Evolutionary conservation across 352 stramenopile genomes (phyloP).

Genomic region (Elongisporangium prolatum): DNA sequence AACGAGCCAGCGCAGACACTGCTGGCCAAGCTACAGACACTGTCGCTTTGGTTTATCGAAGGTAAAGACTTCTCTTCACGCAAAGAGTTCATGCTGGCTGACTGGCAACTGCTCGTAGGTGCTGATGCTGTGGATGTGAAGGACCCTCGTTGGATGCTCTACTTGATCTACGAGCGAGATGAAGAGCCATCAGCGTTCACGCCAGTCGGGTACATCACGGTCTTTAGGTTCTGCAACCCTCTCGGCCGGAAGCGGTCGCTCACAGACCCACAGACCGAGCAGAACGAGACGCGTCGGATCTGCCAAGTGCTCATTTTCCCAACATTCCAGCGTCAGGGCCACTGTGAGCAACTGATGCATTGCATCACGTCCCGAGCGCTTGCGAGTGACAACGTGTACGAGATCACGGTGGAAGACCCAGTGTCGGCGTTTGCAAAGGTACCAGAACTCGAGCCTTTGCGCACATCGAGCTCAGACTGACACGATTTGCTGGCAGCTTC

Average conservation of each 20-base stretch:
- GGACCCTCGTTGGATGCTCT: constrained; percentile 73
- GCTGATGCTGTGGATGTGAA: constrained; percentile 68
- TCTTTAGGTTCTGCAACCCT: constrained; percentile 84
- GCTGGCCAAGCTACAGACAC: constrained; percentile 61
- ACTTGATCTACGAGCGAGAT: constrained; percentile 65
- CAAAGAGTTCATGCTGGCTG: background rate
- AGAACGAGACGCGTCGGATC: constrained; percentile 76
- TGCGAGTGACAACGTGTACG: constrained; percentile 53
- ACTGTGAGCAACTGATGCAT: constrained; percentile 71
- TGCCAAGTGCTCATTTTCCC: constrained; percentile 82
- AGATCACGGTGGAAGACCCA: constrained; percentile 83
- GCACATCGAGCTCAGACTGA: background rate
- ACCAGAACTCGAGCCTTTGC: constrained; percentile 8
- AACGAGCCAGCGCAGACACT: constrained; percentile 51
- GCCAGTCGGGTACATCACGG: constrained; percentile 66
- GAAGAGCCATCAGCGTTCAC: constrained; percentile 12
- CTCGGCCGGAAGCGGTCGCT: constrained; percentile 45
- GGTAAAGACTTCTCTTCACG: constrained; percentile 13
- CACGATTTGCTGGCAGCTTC: constrained; percentile 34
- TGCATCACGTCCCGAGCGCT: constrained; percentile 55
- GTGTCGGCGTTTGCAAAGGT: constrained; percentile 72
- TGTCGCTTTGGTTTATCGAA: constrained; percentile 85
- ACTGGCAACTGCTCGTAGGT: constrained; percentile 15
- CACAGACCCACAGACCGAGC: constrained; percentile 14
- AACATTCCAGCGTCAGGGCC: constrained; percentile 72